Evolutionary conservation across 1,284 basidiomycete genomes (phyloP), one percentile per base, ranked within the genome.

Genomic region (Rhodotorula glutinis): DNA sequence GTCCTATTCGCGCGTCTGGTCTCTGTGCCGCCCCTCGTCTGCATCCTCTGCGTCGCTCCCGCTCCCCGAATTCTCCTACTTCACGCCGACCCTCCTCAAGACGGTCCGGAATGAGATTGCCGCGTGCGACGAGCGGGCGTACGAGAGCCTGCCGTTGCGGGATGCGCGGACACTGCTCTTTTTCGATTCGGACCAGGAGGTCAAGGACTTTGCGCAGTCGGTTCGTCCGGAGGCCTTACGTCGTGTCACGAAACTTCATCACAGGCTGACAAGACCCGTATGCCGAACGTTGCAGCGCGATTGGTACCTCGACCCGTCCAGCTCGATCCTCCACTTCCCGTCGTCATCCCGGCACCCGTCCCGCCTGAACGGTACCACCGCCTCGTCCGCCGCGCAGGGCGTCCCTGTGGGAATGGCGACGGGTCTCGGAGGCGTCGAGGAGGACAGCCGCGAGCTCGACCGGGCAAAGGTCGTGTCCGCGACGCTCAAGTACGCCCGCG

Each of bases 1-100:
- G 46, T 90, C 89, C 76, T 99, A 98, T 79, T 92, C 91, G 79
- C 96, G 97, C 79, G 94, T 98, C 5, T 99, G 95, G 92, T 87
- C 90, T 73, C 92, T 94, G 52, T 85, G 92, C 73, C 88, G 91
- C 72, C 51, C 66, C 9, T 47, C 49, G 33, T 23, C 57, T 23
- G 9, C 56, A 23, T 21, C 55, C 27, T 23, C 55, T 41, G 19
- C 55, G 33, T 56, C 60, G 30, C 67, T 73, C 27, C 75, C 75
- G 9, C 60, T 69, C 44, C 88, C 90, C 68, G 92, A 95, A 78
- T 93, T 93, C 82, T 88, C 87, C 74, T 90, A 88, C 82, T 95
- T 95, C 76, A 87, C 93, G 21, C 89, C 93, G 76, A 88, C 89
- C 74, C 81, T 95, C 69, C 91, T 95, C 87, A 88, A 88, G n/a